Evolutionary conservation across 108 stramenopile genomes (phyloP), one percentile per base, ranked within the genome.

Genomic region (Cyclotella baltica): DNA sequence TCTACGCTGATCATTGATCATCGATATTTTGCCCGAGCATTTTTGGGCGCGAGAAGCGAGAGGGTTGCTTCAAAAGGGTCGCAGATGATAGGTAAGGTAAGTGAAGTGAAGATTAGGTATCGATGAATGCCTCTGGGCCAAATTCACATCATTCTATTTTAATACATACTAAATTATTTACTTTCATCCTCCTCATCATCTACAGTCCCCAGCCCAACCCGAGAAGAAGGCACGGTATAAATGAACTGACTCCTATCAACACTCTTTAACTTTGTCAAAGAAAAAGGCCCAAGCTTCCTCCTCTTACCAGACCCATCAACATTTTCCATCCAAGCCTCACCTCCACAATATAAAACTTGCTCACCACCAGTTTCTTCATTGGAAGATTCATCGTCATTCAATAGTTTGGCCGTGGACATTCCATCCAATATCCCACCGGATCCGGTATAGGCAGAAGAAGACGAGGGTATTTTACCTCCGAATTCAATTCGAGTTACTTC

Each of bases 261-360:
- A 38, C 78, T 80, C 35, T 86, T 67, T 9, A 91, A 56, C 53
- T 94, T 94, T 72, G 77, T 80, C 43, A 92, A 30, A 1, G 87
- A 88, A 73, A 94, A 92, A 10, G 72, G 76, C 2, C 91, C 93
- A 33, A 92, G 80, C 46, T 90, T 84, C 50, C 81, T 73, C 53
- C 86, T 67, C 31, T 91, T 93, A 43, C 74, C 72, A 11, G 81
- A 85, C 19, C 85, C 88, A 19, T 83, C 67, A 22, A 83, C 85
- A 74, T 93, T 90, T 61, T 93, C 90, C 29, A 90, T 77, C 82
- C 78, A 88, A 48, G 85, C 81, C 40, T 86, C 85, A 13, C 85
- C 85, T 36, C 66, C 64, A 35, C 81, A 82, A 70, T 69, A 83
- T 25, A 86, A 30, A 35, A 86, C 38, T 29, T 34, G 34, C 59